Evolutionary conservation across 176 grass and related monocot genomes (phyloP).

Genomic region (Ananas comosus): DNA sequence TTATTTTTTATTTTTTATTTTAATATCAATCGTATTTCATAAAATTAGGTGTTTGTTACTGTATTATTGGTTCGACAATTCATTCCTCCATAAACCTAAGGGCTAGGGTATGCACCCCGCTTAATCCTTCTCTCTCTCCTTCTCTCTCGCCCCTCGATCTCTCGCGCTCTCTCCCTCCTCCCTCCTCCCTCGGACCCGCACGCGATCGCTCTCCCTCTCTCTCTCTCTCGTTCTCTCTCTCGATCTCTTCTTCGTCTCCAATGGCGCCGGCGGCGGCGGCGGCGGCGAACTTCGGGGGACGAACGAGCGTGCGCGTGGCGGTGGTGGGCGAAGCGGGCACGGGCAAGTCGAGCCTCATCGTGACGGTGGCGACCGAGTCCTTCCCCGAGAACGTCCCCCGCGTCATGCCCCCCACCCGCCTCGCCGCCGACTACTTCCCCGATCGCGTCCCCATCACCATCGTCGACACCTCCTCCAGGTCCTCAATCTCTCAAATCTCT

Average conservation of each 20-base stretch:
- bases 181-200: neutral
- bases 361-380: slow-evolving; percentile 69
- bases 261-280: slow-evolving; percentile 42
- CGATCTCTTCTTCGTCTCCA: slow-evolving; percentile 10
- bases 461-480: slow-evolving; percentile 85
- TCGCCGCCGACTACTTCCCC: slow-evolving; percentile 82
- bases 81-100: too few species aligned
- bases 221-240: neutral
- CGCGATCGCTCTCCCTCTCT: neutral
- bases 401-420: slow-evolving; percentile 61
- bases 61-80: too few species aligned
- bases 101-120: neutral
- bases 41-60: too few species aligned
- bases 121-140: neutral
- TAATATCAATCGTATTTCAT: too few species aligned
- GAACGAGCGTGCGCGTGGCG: slow-evolving; percentile 59
- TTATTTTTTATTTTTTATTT: too few species aligned
- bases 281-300: slow-evolving; percentile 46
- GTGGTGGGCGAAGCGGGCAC: slow-evolving; percentile 82
- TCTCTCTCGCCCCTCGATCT: neutral
- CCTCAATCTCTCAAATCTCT: neutral
- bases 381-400: slow-evolving; percentile 73
- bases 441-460: slow-evolving; percentile 96
- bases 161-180: neutral
- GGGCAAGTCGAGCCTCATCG: slow-evolving; percentile 84